Evolutionary conservation across 805 yeast genomes (phyloP).

Genomic region (Scheffersomyces stipitis): DNA sequence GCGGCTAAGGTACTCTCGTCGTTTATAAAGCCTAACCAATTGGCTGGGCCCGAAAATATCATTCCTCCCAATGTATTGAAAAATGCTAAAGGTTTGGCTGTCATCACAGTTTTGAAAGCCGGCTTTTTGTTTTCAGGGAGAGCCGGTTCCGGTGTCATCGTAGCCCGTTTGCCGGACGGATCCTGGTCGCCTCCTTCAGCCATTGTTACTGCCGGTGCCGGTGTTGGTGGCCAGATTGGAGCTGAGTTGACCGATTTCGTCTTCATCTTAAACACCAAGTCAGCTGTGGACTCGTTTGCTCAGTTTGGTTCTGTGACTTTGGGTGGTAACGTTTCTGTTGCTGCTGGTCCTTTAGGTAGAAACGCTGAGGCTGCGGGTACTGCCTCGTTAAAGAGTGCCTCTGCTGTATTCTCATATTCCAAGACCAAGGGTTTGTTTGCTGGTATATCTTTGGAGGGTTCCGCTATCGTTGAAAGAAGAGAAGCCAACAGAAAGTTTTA

Average conservation of each 20-base stretch:
- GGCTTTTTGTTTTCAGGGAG: constrained; percentile 95
- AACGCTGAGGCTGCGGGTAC: constrained; percentile 97
- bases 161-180: constrained; percentile 92
- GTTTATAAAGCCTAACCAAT: constrained; percentile 91
- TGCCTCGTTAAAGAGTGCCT: constrained; percentile 81
- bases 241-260: constrained; percentile 96
- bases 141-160: constrained; percentile 96
- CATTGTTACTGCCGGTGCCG: constrained; percentile 94
- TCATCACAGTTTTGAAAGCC: constrained; percentile 93
- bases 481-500: constrained; percentile 96
- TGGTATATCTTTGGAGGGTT: constrained; percentile 95
- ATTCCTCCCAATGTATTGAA: constrained; percentile 87
- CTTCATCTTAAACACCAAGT: constrained; percentile 78
- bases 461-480: constrained; percentile 93
- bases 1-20: constrained; percentile 91
- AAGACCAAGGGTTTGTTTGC: constrained; percentile 97
- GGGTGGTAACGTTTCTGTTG: constrained; percentile 93
- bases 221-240: constrained; percentile 98
- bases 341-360: constrained; percentile 97
- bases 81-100: constrained; percentile 89
- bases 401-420: constrained; percentile 91
- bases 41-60: constrained; percentile 81
- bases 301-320: constrained; percentile 91
- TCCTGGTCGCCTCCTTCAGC: constrained; percentile 98
- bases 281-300: constrained; percentile 92